Base-by-base conservation (phyloP, 208 protist genomes). In the Trypanosoma theileri region DNA sequence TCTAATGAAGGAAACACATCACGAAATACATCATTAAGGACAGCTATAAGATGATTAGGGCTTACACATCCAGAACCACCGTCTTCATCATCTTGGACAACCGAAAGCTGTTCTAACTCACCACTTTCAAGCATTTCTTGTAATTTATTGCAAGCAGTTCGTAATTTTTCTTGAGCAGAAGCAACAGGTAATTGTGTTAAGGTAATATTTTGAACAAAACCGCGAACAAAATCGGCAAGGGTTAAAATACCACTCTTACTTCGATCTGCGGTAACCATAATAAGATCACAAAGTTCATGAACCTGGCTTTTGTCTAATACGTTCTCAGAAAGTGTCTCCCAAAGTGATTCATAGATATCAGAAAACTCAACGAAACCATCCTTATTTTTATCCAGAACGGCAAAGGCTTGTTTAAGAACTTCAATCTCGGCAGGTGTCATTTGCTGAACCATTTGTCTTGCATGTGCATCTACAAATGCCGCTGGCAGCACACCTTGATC, bases 401-500 rank as follows among this genome's bases (percentile, higher is more conserved):
- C 74, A 71, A 94, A 94, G 3, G 89, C 89, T 50, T 89, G 73
- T 21, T 69, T 77, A 41, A 94, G 65, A 48, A 89, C 78, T 12
- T 82, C 71, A 46, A 75, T 66, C 66, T 94, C 89, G 16, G 86
- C 85, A 11, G 82, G 72, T 16, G 85, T 77, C 14, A 90, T 69
- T 67, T 86, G 71, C 19, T 84, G 79, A 16, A 75, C 75, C 40
- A 71, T 56, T 24, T 24, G 21, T 22, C 19, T n/a, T 3, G 71
- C 48, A 9, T 24, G 4, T 40, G 51, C 48, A 51, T 90, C 84
- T 19, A 92, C 54, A 75, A 91, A 94, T 10, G 79, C 79, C n/a
- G 89, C 85, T 13, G 89, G 89, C 17, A 94, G 80, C 17, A 94
- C 89, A 52, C 86, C 86, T 40, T 94, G 89, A 52, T 94, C 89